A percentile compares a stretch with the other conserved stretches of the same genome.
These are phyloP conservation scores for Prunus mongolica DNA, from an alignment of 306 rosid species.

Conservation along the genomic window DNA sequence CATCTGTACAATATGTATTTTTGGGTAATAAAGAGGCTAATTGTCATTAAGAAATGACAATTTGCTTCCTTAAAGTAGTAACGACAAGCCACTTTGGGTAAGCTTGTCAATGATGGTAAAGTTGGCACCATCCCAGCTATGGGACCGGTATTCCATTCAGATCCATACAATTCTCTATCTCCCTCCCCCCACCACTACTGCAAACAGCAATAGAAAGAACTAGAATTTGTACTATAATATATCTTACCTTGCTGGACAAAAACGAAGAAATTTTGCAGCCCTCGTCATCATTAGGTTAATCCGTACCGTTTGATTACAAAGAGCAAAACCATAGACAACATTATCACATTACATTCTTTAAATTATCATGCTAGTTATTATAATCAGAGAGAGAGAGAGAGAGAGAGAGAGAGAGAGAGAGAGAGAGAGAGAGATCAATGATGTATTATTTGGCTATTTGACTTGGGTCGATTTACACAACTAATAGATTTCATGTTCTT, in stretches of 20 bases:
- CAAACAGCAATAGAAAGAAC: slow-evolving; percentile 16
- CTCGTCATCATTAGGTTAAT: neutral
- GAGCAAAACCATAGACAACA: slow-evolving; percentile 21
- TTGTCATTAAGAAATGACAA: slow-evolving; percentile 1
- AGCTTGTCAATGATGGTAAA: slow-evolving; percentile 13
- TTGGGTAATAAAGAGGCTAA: slow-evolving; percentile 1
- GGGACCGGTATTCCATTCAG: slow-evolving; percentile 10
- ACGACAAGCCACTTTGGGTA: slow-evolving; percentile 14
- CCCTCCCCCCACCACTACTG: slow-evolving; percentile 13
- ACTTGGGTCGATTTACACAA: too few relatives aligned
- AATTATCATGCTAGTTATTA: slow-evolving; percentile 21
- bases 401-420: neutral
- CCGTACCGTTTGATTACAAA: neutral
- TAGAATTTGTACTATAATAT: neutral
- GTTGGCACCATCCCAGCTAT: slow-evolving; percentile 21
- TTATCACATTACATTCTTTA: slow-evolving; percentile 29
- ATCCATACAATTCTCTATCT: slow-evolving; percentile 6
- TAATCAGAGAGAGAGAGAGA: neutral
- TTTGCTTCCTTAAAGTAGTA: slow-evolving; percentile 20
- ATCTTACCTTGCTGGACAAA: neutral
- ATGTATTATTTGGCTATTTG: neutral
- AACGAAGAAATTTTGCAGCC: slow-evolving; percentile 16
- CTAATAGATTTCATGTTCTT: too few relatives aligned
- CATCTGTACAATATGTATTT: neutral
- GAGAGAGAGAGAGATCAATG: neutral